Conservation (phyloP, 306 rosid species). For the Cucumis sativus region Cucumber_9930_V3 NC_026659.2:9998501-9999000, state of each 20-base stretch:
- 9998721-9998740: background rate
- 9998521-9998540: background rate
- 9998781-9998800: constrained; percentile 49
- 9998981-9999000: too few relatives aligned
- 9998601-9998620: constrained; percentile 24
- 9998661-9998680: constrained; percentile 1
- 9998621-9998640: constrained; percentile 54
- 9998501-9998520: background rate
- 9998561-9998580: constrained; percentile 30
- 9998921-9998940: background rate
- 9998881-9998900: constrained; percentile 1
- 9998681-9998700: constrained; percentile 12
- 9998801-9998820: constrained; percentile 63
- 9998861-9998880: background rate
- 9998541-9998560: constrained; percentile 4
- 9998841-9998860: constrained; percentile 5
- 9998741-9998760: background rate
- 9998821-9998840: constrained; percentile 36
- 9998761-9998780: constrained; percentile 46
- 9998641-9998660: constrained; percentile 66
- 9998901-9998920: background rate
- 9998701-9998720: background rate
- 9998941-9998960: background rate
- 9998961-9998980: background rate
- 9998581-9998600: constrained; percentile 54